Conservation (phyloP, 768 basidiomycete species). For the Macrolepiota albuminosa region DNA sequence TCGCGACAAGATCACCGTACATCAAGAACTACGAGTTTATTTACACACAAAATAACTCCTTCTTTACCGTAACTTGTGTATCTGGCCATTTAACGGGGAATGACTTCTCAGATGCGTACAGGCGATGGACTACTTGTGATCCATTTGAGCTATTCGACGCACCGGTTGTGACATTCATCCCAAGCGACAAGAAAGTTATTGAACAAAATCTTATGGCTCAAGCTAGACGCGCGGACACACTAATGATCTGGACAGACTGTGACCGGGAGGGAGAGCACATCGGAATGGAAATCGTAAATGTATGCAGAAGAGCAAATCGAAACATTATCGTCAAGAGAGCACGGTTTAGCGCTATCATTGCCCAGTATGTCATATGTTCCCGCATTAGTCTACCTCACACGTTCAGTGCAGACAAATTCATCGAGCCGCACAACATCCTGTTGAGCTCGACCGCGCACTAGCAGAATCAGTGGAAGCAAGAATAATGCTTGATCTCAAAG, state of each 20-base stretch:
- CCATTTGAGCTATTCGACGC: constrained; percentile 89
- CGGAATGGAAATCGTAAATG: constrained; percentile 75
- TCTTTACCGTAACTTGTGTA: constrained; percentile 90
- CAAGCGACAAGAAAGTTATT: constrained; percentile 64
- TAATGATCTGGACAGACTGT: constrained; percentile 99
- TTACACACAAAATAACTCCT: constrained; percentile 75
- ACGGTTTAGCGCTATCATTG: constrained; percentile 94
- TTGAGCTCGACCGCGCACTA: constrained; percentile 80
- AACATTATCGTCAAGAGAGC: constrained; percentile 80
- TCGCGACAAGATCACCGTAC: constrained; percentile 53
- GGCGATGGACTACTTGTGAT: constrained; percentile 86
- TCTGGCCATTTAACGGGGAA: constrained; percentile 76
- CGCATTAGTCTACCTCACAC: not conserved
- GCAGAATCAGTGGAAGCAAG: constrained; percentile 90
- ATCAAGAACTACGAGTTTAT: constrained; percentile 95
- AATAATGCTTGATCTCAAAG: constrained; percentile 80
- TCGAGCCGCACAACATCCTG: constrained; percentile 84
- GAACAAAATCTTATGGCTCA: constrained; percentile 74
- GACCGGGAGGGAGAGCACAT: constrained; percentile 99
- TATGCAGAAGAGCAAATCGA: constrained; percentile 70
- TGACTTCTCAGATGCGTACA: constrained; percentile 74
- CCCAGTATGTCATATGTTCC: constrained; percentile 61
- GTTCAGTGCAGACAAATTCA: constrained; percentile 78
- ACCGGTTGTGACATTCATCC: constrained; percentile 55
- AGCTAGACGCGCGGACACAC: constrained; percentile 65